Percentiles rank a stretch among this genome's conserved stretches.
phyloP scores from a whole-genome alignment of 106 monocot species.

The Vanilla planifolia region DNA sequence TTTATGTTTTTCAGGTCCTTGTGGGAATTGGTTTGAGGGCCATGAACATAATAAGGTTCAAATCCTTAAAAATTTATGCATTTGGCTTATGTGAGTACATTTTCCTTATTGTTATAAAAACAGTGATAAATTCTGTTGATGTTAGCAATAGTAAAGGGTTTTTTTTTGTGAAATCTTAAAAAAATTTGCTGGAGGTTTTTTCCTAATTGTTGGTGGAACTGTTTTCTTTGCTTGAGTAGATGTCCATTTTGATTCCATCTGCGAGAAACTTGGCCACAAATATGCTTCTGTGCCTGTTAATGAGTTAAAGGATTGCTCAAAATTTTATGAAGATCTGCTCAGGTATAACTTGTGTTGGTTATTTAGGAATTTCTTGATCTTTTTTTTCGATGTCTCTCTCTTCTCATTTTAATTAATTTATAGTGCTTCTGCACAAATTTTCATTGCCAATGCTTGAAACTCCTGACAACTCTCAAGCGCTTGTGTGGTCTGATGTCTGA shows the following conservation, averaged over 20 bases:
- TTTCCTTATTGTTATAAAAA: too few species aligned
- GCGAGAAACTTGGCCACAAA: slow-evolving; percentile 77
- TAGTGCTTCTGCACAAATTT: too few species aligned
- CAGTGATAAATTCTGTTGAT: neutral
- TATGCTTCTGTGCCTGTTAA: slow-evolving; percentile 63
- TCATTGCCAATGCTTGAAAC: too few species aligned
- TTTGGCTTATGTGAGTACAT: slow-evolving; percentile 92
- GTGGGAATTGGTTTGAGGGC: slow-evolving; percentile 83
- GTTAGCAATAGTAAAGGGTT: neutral
- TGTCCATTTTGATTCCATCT: slow-evolving; percentile 75
- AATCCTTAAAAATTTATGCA: slow-evolving; percentile 85
- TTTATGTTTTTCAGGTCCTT: slow-evolving; percentile 67
- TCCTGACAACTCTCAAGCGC: too few species aligned
- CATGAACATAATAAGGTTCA: slow-evolving; percentile 74
- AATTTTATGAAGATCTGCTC: slow-evolving; percentile 77
- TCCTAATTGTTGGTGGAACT: neutral
- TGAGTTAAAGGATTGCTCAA: slow-evolving; percentile 43
- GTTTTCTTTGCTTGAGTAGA: slow-evolving; percentile 33
- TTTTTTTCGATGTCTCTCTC: neutral
- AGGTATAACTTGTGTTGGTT: slow-evolving; percentile 34
- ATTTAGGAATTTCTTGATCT: neutral
- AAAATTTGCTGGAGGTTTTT: slow-evolving; percentile 6
- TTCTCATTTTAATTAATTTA: neutral
- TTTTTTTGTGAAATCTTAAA: neutral
- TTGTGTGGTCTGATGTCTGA: too few species aligned